Evolutionary conservation across 1,284 basidiomycete species (phyloP).

Genomic region (Schizopora paradoxa): DNA sequence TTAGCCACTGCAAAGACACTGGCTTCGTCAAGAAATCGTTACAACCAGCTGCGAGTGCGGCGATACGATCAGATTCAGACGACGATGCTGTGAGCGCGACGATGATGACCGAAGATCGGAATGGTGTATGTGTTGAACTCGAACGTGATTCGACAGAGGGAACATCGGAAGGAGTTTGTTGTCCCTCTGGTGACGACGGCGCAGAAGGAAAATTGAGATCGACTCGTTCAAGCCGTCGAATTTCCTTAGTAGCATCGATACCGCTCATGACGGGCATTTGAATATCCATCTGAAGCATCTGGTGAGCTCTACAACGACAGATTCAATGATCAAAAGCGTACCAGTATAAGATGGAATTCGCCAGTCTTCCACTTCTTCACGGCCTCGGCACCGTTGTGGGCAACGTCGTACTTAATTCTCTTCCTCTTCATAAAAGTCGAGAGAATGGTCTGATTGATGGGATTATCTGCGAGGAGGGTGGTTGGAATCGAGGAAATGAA

Average conservation of each 20-base stretch:
- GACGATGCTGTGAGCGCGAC: constrained; percentile 96
- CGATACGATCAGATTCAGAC: constrained; percentile 88
- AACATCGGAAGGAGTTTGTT: constrained; percentile 48
- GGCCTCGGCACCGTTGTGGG: constrained; percentile 93
- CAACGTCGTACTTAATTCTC: constrained; percentile 93
- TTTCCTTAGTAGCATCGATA: constrained; percentile 95
- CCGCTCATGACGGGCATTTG: constrained; percentile 99
- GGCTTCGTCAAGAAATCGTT: constrained; percentile 99
- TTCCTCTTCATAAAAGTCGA: constrained; percentile 95
- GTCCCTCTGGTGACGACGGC: constrained; percentile 55
- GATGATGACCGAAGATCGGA: constrained; percentile 95
- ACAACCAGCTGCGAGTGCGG: constrained; percentile 94
- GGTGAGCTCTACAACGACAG: constrained; percentile 10
- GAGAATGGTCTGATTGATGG: constrained; percentile 96
- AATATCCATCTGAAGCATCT: constrained; percentile 85
- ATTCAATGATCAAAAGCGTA: constrained; percentile 36
- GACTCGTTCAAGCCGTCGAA: constrained; percentile 77
- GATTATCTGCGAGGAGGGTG: constrained; percentile 90
- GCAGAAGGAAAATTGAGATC: constrained; percentile 70
- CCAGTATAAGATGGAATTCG: constrained; percentile 92
- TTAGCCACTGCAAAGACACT: constrained; percentile 91
- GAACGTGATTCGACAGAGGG: constrained; percentile 40
- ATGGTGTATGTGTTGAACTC: constrained; percentile 49
- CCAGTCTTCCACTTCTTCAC: constrained; percentile 95
- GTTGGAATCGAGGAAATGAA: constrained; percentile 12